Conservation (phyloP, 371 early-diverging fungal genomes). For the Mortierella sp. region DNA sequence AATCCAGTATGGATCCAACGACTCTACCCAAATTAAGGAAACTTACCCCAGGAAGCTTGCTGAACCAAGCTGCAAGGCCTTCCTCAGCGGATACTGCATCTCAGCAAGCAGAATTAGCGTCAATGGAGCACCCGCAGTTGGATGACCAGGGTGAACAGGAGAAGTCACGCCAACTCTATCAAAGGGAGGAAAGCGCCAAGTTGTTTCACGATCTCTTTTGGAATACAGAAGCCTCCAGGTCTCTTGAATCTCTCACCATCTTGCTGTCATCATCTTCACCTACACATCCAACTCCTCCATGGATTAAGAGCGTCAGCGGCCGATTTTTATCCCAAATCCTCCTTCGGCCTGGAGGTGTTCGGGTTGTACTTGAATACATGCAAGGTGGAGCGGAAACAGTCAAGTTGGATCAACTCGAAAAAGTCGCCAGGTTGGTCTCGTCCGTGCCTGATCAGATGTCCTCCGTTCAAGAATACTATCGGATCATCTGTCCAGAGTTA, state of each 20-base stretch:
- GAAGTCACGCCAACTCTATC: conserved; percentile 10
- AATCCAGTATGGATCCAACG: too few relatives aligned
- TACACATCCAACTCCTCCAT: conserved; percentile 65
- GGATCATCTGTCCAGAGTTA: conserved; percentile 67
- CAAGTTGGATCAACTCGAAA: conserved; percentile 69
- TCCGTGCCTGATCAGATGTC: conserved; percentile 73
- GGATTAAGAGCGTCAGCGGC: conserved; percentile 73
- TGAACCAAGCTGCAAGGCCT: conserved; percentile 6
- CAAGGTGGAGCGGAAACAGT: conserved; percentile 59
- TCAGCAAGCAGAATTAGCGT: too few relatives aligned
- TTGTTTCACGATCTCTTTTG: conserved; percentile 56
- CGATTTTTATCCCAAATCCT: conserved; percentile 72
- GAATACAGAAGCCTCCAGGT: conserved; percentile 63
- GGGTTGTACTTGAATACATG: conserved; percentile 71
- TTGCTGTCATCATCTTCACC: conserved; percentile 66
- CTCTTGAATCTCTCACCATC: conserved; percentile 72
- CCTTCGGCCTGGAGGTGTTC: conserved; percentile 69
- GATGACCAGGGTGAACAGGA: conserved; percentile 7
- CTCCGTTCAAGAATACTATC: conserved; percentile 71
- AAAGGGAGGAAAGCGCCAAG: conserved; percentile 52
- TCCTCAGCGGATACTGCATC: neutral
- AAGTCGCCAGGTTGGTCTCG: conserved; percentile 67
- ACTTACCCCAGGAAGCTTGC: conserved; percentile 24
- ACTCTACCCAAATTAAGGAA: conserved; percentile 1
- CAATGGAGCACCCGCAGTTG: neutral